Base-by-base conservation (phyloP, 2,329 filamentous ascomycete genomes). In the Cladosporium sp. region DNA sequence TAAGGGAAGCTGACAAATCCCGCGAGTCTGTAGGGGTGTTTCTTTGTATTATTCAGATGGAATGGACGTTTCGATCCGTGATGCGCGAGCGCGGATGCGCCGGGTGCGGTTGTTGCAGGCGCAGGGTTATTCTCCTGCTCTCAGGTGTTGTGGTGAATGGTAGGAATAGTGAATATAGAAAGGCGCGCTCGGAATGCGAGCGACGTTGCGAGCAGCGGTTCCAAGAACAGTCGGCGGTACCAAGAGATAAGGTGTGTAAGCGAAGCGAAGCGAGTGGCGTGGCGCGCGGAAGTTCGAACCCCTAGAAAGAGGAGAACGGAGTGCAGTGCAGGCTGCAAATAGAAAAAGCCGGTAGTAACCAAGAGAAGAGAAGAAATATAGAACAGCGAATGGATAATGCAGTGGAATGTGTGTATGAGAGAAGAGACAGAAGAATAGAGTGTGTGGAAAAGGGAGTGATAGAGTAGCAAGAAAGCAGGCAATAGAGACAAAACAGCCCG, bases 211-310 rank as follows among this genome's bases (percentile, higher is more conserved):
- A 38, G 30, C n/a, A 28, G 59, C 30, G 47, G 44, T 4, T 52
- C 34, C 49, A 55, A 64, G 60, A 55, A 26, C 41, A 47, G 41
- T 28, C 54, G 18, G 34, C n/a, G n/a, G 55, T 47, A 55, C 51
- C 36, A 55, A 64, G 61, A 64, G 49, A 64, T 63, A 55, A 47
- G 57, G 57, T 59, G 55, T 59, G 38, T 36, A 59, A 59, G 60
- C 60, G 60, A 51, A 44, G 51, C 51, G 61, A 55, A 34, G 61
- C 36, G 41, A 47, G 61, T 52, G 51, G 59, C 59, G 47, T 52
- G 32, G 59, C 44, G 44, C 41, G 41, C 41, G n/a, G 41, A 47
- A 47, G 21, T 18, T 18, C 26, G 41, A 26, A 24, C 57, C 57
- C 57, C 57, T 47, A 59, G 38, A 30, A 30, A 10, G 26, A 57